A percentile compares a stretch with the other conserved stretches of the same genome.
Evolutionary conservation across 2,329 filamentous ascomycete species (phyloP).

Genomic region (Monilinia aucupariae): DNA sequence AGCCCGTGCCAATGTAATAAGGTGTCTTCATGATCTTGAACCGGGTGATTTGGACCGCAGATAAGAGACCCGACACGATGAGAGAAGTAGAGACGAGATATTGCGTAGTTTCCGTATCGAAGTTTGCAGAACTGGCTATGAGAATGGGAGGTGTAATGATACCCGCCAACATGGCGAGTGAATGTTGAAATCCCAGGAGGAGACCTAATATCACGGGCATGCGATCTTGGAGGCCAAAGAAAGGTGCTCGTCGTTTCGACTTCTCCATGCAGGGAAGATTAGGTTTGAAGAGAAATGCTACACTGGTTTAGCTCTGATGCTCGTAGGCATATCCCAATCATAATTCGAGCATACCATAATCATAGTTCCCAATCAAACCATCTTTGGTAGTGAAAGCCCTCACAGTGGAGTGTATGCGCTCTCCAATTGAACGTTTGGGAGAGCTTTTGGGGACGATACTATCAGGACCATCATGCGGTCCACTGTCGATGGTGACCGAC

Average conservation of each 20-base stretch:
- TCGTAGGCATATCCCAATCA: background rate
- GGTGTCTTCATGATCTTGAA: slow-evolving; percentile 66
- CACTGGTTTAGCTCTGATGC: slow-evolving; percentile 14
- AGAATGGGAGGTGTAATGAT: slow-evolving; percentile 71
- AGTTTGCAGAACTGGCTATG: slow-evolving; percentile 53
- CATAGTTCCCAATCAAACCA: slow-evolving; percentile 79
- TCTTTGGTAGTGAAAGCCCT: slow-evolving; percentile 47
- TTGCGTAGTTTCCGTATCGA: slow-evolving; percentile 55
- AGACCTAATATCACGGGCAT: slow-evolving; percentile 72
- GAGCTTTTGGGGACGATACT: slow-evolving; percentile 39
- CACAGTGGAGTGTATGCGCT: slow-evolving; percentile 38
- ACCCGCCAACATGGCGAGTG: slow-evolving; percentile 62
- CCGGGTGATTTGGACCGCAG: slow-evolving; percentile 69
- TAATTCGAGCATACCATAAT: slow-evolving; percentile 59
- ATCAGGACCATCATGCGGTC: slow-evolving; percentile 37
- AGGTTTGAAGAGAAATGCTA: slow-evolving; percentile 63
- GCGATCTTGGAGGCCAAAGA: slow-evolving; percentile 75
- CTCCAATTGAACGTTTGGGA: slow-evolving; percentile 39
- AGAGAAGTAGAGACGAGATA: slow-evolving; percentile 57
- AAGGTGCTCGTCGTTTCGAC: slow-evolving; percentile 55
- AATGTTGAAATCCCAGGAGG: slow-evolving; percentile 73
- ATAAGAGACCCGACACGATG: slow-evolving; percentile 73
- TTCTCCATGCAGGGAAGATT: slow-evolving; percentile 78
- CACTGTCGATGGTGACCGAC: slow-evolving; percentile 29
- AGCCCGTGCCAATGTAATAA: slow-evolving; percentile 72